Conservation (phyloP, 768 basidiomycete species). For the Leccinum olivaceopallidum region DNA sequence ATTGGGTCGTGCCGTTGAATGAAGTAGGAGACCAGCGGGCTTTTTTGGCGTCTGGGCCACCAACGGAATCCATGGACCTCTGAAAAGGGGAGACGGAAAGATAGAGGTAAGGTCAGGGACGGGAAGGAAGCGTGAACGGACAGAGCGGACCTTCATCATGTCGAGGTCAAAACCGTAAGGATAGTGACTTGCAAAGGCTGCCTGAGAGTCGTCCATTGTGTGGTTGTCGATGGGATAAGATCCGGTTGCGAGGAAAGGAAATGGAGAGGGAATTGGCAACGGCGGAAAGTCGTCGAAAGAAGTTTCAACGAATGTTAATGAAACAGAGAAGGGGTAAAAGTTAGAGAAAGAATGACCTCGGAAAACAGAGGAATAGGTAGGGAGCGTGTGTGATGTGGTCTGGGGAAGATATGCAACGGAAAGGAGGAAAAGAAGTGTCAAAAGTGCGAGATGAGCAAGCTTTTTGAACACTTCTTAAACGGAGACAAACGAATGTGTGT, state of each 20-base stretch:
- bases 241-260: slow-evolving; percentile 31
- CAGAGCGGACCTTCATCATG: slow-evolving; percentile 79
- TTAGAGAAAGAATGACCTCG: slow-evolving; percentile 54
- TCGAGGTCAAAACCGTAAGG: slow-evolving; percentile 82
- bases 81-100: slow-evolving; percentile 31
- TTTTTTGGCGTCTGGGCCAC: slow-evolving; percentile 86
- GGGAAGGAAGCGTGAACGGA: not conserved
- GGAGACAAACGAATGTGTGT: slow-evolving; percentile 36
- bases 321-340: slow-evolving; percentile 50
- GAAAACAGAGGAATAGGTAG: slow-evolving; percentile 38
- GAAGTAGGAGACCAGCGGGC: slow-evolving; percentile 84
- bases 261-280: slow-evolving; percentile 51
- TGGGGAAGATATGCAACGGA: slow-evolving; percentile 30
- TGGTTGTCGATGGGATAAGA: slow-evolving; percentile 25
- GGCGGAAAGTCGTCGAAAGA: slow-evolving; percentile 43
- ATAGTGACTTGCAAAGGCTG: slow-evolving; percentile 69
- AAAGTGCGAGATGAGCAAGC: slow-evolving; percentile 28
- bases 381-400: slow-evolving; percentile 43
- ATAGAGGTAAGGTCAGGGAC: slow-evolving; percentile 1
- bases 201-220: slow-evolving; percentile 74
- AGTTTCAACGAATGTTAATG: slow-evolving; percentile 40
- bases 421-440: slow-evolving; percentile 22
- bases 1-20: slow-evolving; percentile 35
- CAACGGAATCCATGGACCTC: slow-evolving; percentile 85
- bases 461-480: slow-evolving; percentile 28